These are phyloP conservation scores for Aphanomyces cochlioides DNA, from an alignment of 352 stramenopile genomes.

Conservation along the genomic window DNA sequence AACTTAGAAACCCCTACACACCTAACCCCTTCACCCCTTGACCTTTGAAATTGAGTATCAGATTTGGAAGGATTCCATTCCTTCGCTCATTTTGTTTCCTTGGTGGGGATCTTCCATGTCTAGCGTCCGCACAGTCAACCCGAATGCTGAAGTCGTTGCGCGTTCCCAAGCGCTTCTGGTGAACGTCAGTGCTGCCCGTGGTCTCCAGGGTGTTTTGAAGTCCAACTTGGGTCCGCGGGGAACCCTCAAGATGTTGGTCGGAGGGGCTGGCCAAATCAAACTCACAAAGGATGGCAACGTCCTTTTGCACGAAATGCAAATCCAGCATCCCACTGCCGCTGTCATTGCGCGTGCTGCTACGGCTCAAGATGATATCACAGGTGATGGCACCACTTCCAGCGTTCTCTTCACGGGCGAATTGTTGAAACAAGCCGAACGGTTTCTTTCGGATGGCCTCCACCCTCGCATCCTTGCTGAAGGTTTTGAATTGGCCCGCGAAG, in stretches of 20 bases:
- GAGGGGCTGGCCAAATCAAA: constrained; percentile 98
- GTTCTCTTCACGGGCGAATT: constrained; percentile 99
- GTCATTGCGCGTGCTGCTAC: constrained; percentile 98
- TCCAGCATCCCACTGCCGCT: constrained; percentile 97
- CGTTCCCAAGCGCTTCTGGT: constrained; percentile 94
- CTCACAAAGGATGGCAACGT: constrained; percentile 99
- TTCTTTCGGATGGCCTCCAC: constrained; percentile 96
- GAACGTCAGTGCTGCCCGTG: constrained; percentile 96
- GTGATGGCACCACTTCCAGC: constrained; percentile 98
- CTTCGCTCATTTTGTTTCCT: background rate
- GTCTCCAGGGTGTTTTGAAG: constrained; percentile 94
- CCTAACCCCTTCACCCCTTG: no score
- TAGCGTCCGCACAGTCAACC: constrained; percentile 85
- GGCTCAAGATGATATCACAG: constrained; percentile 93
- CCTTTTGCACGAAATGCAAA: constrained; percentile 99
- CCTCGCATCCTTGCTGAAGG: constrained; percentile 96
- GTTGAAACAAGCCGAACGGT: constrained; percentile 96
- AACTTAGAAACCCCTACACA: no score
- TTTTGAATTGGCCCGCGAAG: constrained; percentile 96
- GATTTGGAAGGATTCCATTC: no score
- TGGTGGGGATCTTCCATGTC: constrained; percentile 39
- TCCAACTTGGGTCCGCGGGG: constrained; percentile 92
- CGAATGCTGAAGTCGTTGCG: constrained; percentile 96
- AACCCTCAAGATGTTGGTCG: constrained; percentile 99
- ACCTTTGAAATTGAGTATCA: no score